Percentiles rank a stretch among this genome's conserved stretches.
Evolutionary conservation across 345 rosid genomes (phyloP).

Genomic region (Zanthoxylum bungeanum): DNA sequence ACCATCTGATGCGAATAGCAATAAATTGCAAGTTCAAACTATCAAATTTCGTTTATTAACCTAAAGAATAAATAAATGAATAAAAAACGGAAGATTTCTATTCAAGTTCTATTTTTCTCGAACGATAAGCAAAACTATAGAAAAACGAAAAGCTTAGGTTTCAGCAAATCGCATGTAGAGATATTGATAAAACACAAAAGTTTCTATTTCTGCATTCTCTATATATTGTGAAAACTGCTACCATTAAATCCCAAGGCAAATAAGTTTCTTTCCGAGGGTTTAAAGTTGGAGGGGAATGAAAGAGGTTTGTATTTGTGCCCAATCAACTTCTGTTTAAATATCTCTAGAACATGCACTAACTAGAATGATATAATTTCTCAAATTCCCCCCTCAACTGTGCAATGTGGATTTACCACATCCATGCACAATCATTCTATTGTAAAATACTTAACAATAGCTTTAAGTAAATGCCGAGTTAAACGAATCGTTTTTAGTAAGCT

Average conservation of each 20-base stretch:
- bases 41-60: no score
- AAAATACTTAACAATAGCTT: not conserved
- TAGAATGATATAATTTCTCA: not conserved
- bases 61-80: no score
- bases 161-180: no score
- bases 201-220: not conserved
- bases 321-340: not conserved
- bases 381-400: not conserved
- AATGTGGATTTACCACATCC: not conserved
- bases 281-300: not conserved
- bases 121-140: no score
- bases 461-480: not conserved
- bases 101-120: no score
- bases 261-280: not conserved
- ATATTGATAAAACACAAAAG: no score
- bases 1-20: not conserved
- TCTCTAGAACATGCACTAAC: not conserved
- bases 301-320: not conserved
- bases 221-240: not conserved
- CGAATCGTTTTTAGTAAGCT: not conserved
- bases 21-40: not conserved
- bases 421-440: not conserved
- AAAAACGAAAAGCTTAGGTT: no score
- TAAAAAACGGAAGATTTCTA: no score
- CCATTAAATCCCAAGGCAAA: not conserved